A percentile compares a stretch with the other conserved stretches of the same genome.
phyloP scores from a whole-genome alignment of 495 filamentous ascomycete genomes.

The Penicillium maclennaniae region DNA sequence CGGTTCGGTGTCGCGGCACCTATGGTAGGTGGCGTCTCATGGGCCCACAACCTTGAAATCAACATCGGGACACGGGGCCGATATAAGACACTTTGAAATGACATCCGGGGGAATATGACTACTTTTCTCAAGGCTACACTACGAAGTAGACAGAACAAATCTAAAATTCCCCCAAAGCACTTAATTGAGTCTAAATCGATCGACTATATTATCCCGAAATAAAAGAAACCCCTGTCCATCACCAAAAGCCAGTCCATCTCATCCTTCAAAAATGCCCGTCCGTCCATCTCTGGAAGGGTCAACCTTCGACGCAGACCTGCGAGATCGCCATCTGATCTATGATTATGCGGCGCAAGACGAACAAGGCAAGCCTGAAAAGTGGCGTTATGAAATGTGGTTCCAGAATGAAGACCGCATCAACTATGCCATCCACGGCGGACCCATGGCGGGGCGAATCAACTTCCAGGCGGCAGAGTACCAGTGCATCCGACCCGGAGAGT shows the following conservation, averaged over 20 bases:
- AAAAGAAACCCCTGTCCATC: background rate
- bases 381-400: conserved; percentile 46
- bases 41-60: too few relatives aligned
- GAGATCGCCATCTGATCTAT: conserved; percentile 40
- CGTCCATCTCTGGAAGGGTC: conserved; percentile 19
- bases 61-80: too few relatives aligned
- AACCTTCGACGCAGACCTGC: conserved; percentile 34
- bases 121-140: background rate
- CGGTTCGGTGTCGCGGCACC: too few relatives aligned
- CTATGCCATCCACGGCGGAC: conserved; percentile 41
- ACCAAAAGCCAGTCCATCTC: background rate
- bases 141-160: background rate
- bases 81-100: too few relatives aligned
- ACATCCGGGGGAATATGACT: background rate
- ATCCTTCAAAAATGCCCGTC: conserved; percentile 25
- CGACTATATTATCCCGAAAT: background rate
- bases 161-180: background rate
- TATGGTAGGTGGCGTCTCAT: too few relatives aligned
- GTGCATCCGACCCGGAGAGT: conserved; percentile 36
- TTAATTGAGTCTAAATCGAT: background rate
- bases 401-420: conserved; percentile 38
- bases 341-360: conserved; percentile 32
- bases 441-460: conserved; percentile 38
- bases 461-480: conserved; percentile 37
- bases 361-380: conserved; percentile 35